These are phyloP conservation scores for Lecanicillium sp. DNA, from an alignment of 2,329 filamentous ascomycete genomes.

Conservation along the genomic window DNA sequence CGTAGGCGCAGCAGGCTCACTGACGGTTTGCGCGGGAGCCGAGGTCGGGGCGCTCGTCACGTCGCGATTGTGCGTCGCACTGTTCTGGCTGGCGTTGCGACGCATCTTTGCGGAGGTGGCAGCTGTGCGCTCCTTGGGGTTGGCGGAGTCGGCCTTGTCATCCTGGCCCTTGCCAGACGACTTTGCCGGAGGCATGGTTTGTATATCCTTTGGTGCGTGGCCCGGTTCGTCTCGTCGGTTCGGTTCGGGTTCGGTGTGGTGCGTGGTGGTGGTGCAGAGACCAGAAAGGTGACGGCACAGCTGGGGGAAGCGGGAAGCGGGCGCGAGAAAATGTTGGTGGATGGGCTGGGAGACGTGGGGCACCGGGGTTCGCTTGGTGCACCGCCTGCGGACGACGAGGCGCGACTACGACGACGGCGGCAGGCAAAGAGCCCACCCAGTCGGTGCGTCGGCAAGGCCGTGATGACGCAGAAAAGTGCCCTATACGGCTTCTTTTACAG, in stretches of 20 bases:
- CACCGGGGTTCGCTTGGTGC: no score
- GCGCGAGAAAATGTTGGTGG: not conserved
- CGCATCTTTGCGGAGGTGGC: constrained; percentile 46
- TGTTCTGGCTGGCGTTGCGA: constrained; percentile 44
- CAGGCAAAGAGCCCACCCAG: no score
- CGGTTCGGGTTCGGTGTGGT: not conserved
- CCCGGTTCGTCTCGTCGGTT: no score
- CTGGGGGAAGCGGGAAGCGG: not conserved
- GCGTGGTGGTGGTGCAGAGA: not conserved
- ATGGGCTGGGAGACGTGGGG: no score
- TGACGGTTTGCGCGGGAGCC: constrained; percentile 19
- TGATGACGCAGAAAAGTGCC: no score
- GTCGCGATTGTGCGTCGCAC: constrained; percentile 37
- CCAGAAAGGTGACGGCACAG: not conserved
- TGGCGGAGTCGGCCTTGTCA: constrained; percentile 32
- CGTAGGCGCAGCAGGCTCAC: constrained; percentile 23
- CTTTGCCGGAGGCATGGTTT: constrained; percentile 38
- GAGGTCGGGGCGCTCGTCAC: constrained; percentile 30
- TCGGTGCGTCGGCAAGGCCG: no score
- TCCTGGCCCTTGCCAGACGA: constrained; percentile 39
- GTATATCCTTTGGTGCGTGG: no score
- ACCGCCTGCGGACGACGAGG: no score
- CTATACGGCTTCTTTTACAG: no score
- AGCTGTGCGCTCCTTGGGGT: constrained; percentile 37
- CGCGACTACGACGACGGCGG: no score